A percentile compares a stretch with the other conserved stretches of the same genome.
These are phyloP conservation scores for Pseudogymnoascus sp. DNA, from an alignment of 2,329 filamentous ascomycete genomes.

Conservation along the genomic window DNA sequence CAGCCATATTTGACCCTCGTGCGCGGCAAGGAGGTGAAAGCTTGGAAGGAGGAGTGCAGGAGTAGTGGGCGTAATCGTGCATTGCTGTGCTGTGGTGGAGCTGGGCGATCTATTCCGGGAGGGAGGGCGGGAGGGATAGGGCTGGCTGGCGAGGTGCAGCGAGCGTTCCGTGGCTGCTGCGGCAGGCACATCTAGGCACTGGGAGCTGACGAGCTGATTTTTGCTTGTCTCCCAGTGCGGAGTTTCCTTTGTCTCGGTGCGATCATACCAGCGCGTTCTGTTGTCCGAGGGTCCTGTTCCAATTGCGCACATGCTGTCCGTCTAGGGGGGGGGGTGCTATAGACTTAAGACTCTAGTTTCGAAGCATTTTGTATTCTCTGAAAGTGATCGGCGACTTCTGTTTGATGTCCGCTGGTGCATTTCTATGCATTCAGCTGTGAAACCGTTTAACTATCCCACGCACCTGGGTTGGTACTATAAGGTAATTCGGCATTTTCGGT, in stretches of 20 bases:
- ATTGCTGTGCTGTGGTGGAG: background rate
- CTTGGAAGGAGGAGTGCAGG: background rate
- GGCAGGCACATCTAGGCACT: slow-evolving; percentile 4
- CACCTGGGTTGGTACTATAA: background rate
- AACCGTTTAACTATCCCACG: background rate
- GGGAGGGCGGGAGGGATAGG: background rate
- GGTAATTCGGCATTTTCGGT: background rate
- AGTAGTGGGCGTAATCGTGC: background rate
- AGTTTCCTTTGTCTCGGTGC: background rate
- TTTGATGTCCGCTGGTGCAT: background rate
- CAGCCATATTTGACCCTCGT: background rate
- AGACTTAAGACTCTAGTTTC: slow-evolving; percentile 6
- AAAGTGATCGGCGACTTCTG: background rate
- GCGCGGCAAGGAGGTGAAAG: background rate
- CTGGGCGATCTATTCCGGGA: background rate
- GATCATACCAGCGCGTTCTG: slow-evolving; percentile 5
- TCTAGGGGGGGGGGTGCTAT: background rate
- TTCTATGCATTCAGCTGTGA: background rate
- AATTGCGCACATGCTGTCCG: slow-evolving; percentile 1
- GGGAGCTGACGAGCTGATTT: background rate
- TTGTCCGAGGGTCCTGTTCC: background rate
- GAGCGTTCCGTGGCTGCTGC: background rate
- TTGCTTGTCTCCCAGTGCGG: background rate
- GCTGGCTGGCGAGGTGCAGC: background rate
- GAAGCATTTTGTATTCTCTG: slow-evolving; percentile 1